Percentiles rank a stretch among this genome's conserved stretches.
Conservation (phyloP, 2,329 filamentous ascomycete genomes). For the Pseudogymnoascus sp. region DNA sequence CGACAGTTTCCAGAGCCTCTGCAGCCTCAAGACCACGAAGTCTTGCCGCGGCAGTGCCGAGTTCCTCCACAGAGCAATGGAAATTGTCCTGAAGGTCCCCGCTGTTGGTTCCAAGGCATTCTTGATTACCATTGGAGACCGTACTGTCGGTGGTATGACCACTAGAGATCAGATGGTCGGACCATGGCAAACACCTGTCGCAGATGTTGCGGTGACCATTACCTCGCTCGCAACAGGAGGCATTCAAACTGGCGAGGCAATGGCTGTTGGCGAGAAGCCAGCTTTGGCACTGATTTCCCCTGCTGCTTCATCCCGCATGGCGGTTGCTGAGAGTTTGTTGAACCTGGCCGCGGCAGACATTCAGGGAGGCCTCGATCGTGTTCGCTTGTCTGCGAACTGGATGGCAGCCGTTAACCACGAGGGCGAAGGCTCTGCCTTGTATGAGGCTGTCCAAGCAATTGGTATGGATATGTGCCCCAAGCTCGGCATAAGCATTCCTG, state of each 20-base stretch:
- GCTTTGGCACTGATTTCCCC: conserved; percentile 83
- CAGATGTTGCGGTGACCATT: conserved; percentile 88
- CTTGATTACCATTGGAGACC: conserved; percentile 92
- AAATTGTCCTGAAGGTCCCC: conserved; percentile 76
- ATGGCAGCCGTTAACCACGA: conserved; percentile 95
- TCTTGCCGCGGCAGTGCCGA: conserved; percentile 40
- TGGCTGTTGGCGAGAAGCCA: conserved; percentile 94
- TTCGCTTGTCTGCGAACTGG: conserved; percentile 95
- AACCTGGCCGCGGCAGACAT: conserved; percentile 80
- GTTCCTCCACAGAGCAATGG: conserved; percentile 58
- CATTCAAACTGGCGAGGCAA: conserved; percentile 85
- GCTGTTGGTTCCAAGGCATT: conserved; percentile 96
- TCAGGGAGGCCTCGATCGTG: conserved; percentile 65
- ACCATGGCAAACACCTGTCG: conserved; percentile 89
- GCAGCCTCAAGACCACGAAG: conserved; percentile 31
- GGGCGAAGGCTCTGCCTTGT: conserved; percentile 85
- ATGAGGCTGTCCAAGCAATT: conserved; percentile 88
- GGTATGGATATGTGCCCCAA: conserved; percentile 87
- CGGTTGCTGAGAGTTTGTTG: conserved; percentile 86
- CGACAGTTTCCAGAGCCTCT: conserved; percentile 58
- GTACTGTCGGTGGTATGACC: conserved; percentile 83
- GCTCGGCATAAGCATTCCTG: conserved; percentile 87
- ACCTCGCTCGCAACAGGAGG: conserved; percentile 62
- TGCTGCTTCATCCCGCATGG: conserved; percentile 89
- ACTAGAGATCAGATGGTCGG: conserved; percentile 93